Conservation (phyloP, 495 filamentous ascomycete genomes). For the Thermothielavioides terrestris region DNA sequence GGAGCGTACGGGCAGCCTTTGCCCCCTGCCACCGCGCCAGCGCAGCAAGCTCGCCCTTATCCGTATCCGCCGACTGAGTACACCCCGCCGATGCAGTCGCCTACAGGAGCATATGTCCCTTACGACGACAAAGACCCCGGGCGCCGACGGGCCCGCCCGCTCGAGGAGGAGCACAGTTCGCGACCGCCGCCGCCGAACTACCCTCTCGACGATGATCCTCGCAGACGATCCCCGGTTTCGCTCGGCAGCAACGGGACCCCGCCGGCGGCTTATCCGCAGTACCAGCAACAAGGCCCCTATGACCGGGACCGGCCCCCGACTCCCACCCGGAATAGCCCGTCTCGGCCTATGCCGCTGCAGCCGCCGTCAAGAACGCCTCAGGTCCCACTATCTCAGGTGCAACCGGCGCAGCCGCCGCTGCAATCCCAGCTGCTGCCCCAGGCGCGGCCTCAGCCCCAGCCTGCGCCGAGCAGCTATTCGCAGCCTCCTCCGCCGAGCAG, state of each 20-base stretch:
- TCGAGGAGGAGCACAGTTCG: constrained; percentile 34
- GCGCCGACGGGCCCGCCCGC: constrained; percentile 27
- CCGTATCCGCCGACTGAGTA: constrained; percentile 18
- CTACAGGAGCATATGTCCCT: constrained; percentile 31
- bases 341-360: constrained; percentile 8
- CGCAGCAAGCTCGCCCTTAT: constrained; percentile 9
- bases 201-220: constrained; percentile 34
- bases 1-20: constrained; percentile 45
- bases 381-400: background rate
- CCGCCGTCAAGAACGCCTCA: background rate
- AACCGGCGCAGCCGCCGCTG: background rate
- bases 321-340: constrained; percentile 23
- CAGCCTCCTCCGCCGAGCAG: background rate
- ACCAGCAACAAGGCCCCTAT: constrained; percentile 18
- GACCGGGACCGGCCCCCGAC: constrained; percentile 18
- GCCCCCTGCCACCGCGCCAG: constrained; percentile 15
- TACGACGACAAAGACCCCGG: constrained; percentile 30
- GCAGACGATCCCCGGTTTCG: constrained; percentile 39
- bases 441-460: constrained; percentile 6
- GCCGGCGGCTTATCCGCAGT: constrained; percentile 24
- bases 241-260: constrained; percentile 35
- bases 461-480: background rate
- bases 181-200: constrained; percentile 40
- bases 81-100: constrained; percentile 18
- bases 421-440: background rate